Percentiles rank a stretch among this genome's conserved stretches.
phyloP scores from a whole-genome alignment of 1,284 basidiomycete genomes.

The Apiotrichum montevideense region DNA sequence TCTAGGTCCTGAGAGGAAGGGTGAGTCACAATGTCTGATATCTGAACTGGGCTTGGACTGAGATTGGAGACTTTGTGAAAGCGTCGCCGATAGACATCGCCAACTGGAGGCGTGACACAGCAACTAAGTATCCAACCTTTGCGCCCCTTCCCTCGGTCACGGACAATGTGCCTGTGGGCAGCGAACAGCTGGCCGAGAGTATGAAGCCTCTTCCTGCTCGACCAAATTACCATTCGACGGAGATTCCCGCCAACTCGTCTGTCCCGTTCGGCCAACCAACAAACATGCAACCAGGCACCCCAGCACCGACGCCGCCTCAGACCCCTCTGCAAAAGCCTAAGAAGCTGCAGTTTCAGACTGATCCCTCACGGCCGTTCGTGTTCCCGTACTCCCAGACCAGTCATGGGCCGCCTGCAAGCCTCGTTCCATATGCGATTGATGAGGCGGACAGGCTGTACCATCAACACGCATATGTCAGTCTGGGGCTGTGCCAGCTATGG shows the following conservation, averaged over 20 bases:
- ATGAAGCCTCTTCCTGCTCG: constrained; percentile 88
- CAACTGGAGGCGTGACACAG: constrained; percentile 76
- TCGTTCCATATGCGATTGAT: constrained; percentile 90
- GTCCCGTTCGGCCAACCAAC: constrained; percentile 8
- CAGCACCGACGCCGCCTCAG: constrained; percentile 81
- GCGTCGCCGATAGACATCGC: constrained; percentile 83
- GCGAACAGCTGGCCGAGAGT: constrained; percentile 72
- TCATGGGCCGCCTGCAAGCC: constrained; percentile 34
- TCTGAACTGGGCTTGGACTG: no score
- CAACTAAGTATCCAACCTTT: constrained; percentile 91
- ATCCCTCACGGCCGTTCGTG: constrained; percentile 87
- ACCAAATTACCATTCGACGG: constrained; percentile 68
- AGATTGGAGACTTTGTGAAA: constrained; percentile 58
- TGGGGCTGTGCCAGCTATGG: constrained; percentile 91
- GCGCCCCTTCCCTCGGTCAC: constrained; percentile 54
- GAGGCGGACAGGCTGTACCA: constrained; percentile 90
- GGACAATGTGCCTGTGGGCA: constrained; percentile 34
- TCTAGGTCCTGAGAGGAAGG: constrained; percentile 59
- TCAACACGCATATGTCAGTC: constrained; percentile 82
- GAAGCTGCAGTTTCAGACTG: constrained; percentile 98
- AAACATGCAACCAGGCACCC: constrained; percentile 59
- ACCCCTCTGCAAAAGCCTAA: constrained; percentile 74
- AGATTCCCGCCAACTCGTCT: constrained; percentile 27
- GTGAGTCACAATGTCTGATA: constrained; percentile 29
- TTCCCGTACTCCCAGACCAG: constrained; percentile 78